Conservation (phyloP, 106 monocot genomes). For the Phalaenopsis aphrodite region DNA sequence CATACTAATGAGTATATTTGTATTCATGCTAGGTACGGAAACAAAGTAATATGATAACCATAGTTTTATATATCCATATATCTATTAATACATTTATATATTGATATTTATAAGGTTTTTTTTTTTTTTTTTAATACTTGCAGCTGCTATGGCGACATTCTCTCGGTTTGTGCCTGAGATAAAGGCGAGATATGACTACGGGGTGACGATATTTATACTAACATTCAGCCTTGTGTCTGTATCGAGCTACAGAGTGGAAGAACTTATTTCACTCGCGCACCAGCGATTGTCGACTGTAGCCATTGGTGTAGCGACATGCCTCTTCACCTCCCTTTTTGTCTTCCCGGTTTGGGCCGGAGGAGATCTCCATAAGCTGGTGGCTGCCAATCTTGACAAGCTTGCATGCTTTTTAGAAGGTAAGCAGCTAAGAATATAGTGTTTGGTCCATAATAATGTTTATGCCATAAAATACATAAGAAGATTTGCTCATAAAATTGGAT, state of each 20-base stretch:
- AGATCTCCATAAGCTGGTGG: constrained; percentile 40
- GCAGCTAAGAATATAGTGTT: neutral
- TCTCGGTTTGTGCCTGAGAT: constrained; percentile 61
- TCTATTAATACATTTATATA: neutral
- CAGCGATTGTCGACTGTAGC: constrained; percentile 54
- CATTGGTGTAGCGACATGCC: constrained; percentile 44
- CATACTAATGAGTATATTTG: constrained; percentile 39
- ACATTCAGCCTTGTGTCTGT: constrained; percentile 70
- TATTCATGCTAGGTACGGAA: constrained; percentile 40
- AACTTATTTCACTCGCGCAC: constrained; percentile 39
- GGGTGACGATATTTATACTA: constrained; percentile 64
- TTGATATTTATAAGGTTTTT: neutral
- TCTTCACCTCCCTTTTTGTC: constrained; percentile 39
- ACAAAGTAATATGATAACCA: neutral
- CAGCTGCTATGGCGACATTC: constrained; percentile 47
- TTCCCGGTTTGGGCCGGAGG: constrained; percentile 63
- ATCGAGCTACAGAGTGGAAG: constrained; percentile 60
- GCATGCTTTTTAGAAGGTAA: constrained; percentile 53
- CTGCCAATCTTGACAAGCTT: constrained; percentile 51
- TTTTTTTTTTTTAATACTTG: neutral
- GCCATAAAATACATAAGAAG: too few relatives aligned
- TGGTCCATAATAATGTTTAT: neutral
- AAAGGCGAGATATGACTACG: constrained; percentile 75
- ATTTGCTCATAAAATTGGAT: neutral
- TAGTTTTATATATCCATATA: neutral